Evolutionary conservation across 106 monocot species (phyloP), one percentile per base, ranked within the genome.

Genomic region (Dioscorea alata): DNA sequence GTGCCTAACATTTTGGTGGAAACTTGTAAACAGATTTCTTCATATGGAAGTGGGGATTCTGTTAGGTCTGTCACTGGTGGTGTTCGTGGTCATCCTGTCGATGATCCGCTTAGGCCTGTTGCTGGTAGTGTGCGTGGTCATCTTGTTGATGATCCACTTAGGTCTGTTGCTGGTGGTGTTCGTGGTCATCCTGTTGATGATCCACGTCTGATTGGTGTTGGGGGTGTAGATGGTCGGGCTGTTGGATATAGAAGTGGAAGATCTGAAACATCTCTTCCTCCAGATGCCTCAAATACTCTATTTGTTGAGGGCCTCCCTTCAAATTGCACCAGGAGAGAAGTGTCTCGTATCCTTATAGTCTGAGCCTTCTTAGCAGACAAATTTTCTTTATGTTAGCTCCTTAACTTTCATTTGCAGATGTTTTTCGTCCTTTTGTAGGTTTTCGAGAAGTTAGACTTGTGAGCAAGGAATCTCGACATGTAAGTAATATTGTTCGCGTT

Each of bases 231-330:
- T 52, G 51, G 50, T 20, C 63, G 76, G 50, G 67, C 18, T 72
- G 33, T 75, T 63, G 84, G 72, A 60, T 78, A 70, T 73, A 68
- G 71, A 67, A 52, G 51, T 69, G 75, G 70, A 50, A 81, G 79
- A 49, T 67, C 75, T 0, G 83, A 90, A 59, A 23, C 66, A 48
- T 17, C 85, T 66, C 83, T 95, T 66, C 94, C 91, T 73, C 88
- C 75, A 35, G 88, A 92, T 73, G 92, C 88, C 0, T 83, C 92
- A 49, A 83, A 78, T 25, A 92, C 88, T 57, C 58, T 92, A 57
- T 92, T 76, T 72, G 83, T 92, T 17, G 92, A 92, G 73, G 92
- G 92, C 25, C 82, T 92, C 49, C 92, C 88, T 63, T 57, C 71
- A 9, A 69, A 81, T 58, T 83, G 82, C 51, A 75, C 88, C n/a